Evolutionary conservation across 768 basidiomycete species (phyloP), one percentile per base, ranked within the genome.

Genomic region (Leccinum arenicola): DNA sequence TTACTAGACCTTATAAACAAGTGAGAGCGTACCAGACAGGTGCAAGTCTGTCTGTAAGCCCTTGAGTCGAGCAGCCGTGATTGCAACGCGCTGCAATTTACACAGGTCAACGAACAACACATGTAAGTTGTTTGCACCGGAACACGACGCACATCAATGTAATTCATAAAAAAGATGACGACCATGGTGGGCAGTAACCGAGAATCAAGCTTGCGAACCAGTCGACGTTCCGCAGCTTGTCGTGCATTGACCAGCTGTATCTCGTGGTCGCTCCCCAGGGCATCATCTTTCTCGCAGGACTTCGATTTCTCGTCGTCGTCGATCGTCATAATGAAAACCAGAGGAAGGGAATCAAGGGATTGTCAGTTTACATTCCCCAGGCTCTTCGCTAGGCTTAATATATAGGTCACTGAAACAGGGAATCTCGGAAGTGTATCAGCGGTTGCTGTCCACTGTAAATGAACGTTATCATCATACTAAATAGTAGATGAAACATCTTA

Each of bases 71-170:
- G 50, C 50, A 31, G 50, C 10, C 50, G 50, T 51, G 50, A 51
- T 51, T 23, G 50, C 50, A 11, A 51, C 29, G n/a, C 50, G 50
- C 50, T 51, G 50, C 29, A 51, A 33, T 51, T 23, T n/a, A 33
- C 31, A 11, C n/a, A 19, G 19, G 50, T 51, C 17, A 40, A 17
- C 4, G 4, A 50, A 23, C 25, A 8, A 5, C 25, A 17, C 25
- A 8, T 19, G n/a, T 19, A 19, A 50, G 7, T 7, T 50, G 7
- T 23, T 50, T 54, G 25, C n/a, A 45, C 53, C n/a, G 10, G 23
- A 19, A 29, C 21, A 53, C 17, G 45, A 55, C 54, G 54, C 10
- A 49, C 55, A 31, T 55, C 55, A 33, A 55, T 49, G 47, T 55
- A 47, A 14, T 55, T 55, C 55, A 55, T 55, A 11, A 55, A 48